phyloP scores from a whole-genome alignment of 352 stramenopile genomes.

The Phytophthora melonis region DNA sequence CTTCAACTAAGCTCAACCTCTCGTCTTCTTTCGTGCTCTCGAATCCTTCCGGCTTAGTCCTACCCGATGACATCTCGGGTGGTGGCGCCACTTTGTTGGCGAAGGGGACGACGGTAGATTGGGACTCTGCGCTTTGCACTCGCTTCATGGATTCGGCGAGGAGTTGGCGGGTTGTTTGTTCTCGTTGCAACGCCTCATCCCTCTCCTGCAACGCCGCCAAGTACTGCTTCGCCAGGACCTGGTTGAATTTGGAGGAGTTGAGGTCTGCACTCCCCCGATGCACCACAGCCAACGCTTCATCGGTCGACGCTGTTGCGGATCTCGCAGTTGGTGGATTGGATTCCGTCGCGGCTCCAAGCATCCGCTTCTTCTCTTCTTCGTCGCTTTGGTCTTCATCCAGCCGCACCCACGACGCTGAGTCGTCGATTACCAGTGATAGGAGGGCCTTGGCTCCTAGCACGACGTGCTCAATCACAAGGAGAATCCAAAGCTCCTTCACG shows the following conservation, averaged over 20 bases:
- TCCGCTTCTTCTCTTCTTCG: slow-evolving; percentile 52
- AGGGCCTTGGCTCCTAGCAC: slow-evolving; percentile 73
- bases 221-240: slow-evolving; percentile 59
- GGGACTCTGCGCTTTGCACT: not conserved
- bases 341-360: slow-evolving; percentile 12
- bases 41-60: not conserved
- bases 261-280: slow-evolving; percentile 3
- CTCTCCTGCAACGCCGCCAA: slow-evolving; percentile 45
- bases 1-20: not conserved
- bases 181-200: slow-evolving; percentile 50
- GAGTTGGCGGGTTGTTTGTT: slow-evolving; percentile 36
- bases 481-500: slow-evolving; percentile 67
- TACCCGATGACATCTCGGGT: not conserved
- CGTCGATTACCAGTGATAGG: slow-evolving; percentile 71
- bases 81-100: not conserved
- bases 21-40: slow-evolving; percentile 1
- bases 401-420: slow-evolving; percentile 76
- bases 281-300: not conserved
- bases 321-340: slow-evolving; percentile 3
- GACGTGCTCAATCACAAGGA: slow-evolving; percentile 73
- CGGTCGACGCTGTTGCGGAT: not conserved
- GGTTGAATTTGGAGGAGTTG: slow-evolving; percentile 39
- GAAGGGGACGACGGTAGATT: not conserved
- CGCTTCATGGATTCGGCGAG: slow-evolving; percentile 36
- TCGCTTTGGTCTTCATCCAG: slow-evolving; percentile 71